These are phyloP conservation scores for Talaromyces islandicus DNA, from an alignment of 2,329 filamentous ascomycete species.

Conservation along the genomic window DNA sequence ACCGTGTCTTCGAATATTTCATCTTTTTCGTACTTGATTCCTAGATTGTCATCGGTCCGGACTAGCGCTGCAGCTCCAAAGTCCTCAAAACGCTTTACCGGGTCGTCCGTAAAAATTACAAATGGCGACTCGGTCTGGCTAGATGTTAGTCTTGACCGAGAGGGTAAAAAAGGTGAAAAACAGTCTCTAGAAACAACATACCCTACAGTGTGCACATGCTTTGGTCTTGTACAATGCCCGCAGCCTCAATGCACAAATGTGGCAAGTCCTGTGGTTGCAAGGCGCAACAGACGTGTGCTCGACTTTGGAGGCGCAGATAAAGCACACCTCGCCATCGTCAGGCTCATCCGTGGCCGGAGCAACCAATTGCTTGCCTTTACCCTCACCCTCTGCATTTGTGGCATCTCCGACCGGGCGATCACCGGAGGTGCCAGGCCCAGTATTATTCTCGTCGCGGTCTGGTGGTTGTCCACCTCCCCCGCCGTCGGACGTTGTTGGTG, in stretches of 20 bases:
- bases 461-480: conserved; percentile 25
- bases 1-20: conserved; percentile 90
- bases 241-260: conserved; percentile 88
- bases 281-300: conserved; percentile 83
- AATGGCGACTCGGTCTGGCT: conserved; percentile 46
- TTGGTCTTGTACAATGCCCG: conserved; percentile 94
- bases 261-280: conserved; percentile 94
- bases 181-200: conserved; percentile 40
- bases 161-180: no score
- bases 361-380: conserved; percentile 23
- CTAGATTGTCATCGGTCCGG: conserved; percentile 75
- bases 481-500: conserved; percentile 7
- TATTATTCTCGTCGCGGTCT: neutral
- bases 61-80: conserved; percentile 68
- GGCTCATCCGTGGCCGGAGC: conserved; percentile 39
- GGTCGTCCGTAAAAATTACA: conserved; percentile 88
- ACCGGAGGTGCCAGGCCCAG: conserved; percentile 37
- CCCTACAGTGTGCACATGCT: conserved; percentile 91
- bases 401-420: conserved; percentile 44
- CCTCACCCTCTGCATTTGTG: conserved; percentile 27
- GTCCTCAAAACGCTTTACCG: conserved; percentile 77
- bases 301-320: conserved; percentile 91
- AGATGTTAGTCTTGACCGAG: conserved; percentile 11
- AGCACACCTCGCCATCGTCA: conserved; percentile 77
- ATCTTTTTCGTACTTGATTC: conserved; percentile 82